Percentiles rank a stretch among this genome's conserved stretches.
These are phyloP conservation scores for Aspergillus quadrilineatus DNA, from an alignment of 2,329 filamentous ascomycete species.

Conservation along the genomic window DNA sequence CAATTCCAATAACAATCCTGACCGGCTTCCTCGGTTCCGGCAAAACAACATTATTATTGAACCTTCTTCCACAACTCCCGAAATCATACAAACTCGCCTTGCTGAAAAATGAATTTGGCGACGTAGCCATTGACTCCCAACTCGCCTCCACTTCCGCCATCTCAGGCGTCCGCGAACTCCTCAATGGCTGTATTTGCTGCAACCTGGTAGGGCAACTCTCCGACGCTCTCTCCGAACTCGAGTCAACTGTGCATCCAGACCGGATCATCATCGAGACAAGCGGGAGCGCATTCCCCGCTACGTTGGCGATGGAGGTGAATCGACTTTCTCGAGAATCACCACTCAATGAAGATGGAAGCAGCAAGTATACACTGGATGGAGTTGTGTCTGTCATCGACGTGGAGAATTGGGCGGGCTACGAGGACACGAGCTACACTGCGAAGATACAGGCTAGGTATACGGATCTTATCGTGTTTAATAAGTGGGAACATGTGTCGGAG, in stretches of 20 bases:
- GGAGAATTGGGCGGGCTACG: slow-evolving; percentile 92
- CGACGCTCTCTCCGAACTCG: slow-evolving; percentile 74
- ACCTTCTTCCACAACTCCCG: slow-evolving; percentile 88
- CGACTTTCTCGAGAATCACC: slow-evolving; percentile 62
- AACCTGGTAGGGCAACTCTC: slow-evolving; percentile 91
- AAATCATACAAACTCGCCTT: slow-evolving; percentile 85
- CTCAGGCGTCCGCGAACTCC: slow-evolving; percentile 83
- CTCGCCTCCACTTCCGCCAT: slow-evolving; percentile 80
- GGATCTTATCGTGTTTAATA: slow-evolving; percentile 87
- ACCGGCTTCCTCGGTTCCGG: slow-evolving; percentile 95
- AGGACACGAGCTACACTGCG: slow-evolving; percentile 86
- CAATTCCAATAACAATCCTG: slow-evolving; percentile 88
- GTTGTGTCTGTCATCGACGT: slow-evolving; percentile 89
- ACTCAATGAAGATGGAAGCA: slow-evolving; percentile 37
- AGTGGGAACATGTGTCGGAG: slow-evolving; percentile 79
- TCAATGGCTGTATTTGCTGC: slow-evolving; percentile 98
- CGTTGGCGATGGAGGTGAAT: slow-evolving; percentile 87
- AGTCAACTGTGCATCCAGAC: slow-evolving; percentile 62
- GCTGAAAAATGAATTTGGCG: slow-evolving; percentile 97
- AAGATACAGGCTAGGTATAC: slow-evolving; percentile 86
- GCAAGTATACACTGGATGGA: slow-evolving; percentile 74
- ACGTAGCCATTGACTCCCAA: slow-evolving; percentile 89
- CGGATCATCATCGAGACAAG: slow-evolving; percentile 93
- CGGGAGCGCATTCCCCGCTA: slow-evolving; percentile 83
- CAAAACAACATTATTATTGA: slow-evolving; percentile 93